phyloP scores from a whole-genome alignment of 108 stramenopile genomes.

The Fragilariopsis cylindrus region DNA sequence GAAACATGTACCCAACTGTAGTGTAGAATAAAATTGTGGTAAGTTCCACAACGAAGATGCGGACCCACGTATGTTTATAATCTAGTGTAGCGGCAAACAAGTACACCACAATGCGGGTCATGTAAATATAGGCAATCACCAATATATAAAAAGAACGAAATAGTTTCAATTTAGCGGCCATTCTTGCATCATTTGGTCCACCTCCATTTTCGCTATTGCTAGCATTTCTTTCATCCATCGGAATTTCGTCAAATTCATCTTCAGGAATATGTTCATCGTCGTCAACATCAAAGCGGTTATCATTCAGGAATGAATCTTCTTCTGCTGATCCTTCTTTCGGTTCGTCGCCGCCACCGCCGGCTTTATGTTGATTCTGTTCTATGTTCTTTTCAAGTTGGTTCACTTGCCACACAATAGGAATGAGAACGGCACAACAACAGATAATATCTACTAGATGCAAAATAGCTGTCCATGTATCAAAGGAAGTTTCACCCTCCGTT shows the following conservation, averaged over 20 bases:
- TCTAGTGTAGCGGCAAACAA: constrained; percentile 83
- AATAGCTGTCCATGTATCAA: constrained; percentile 84
- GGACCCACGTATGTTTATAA: constrained; percentile 90
- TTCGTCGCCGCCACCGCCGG: constrained; percentile 21
- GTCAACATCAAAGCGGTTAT: constrained; percentile 5
- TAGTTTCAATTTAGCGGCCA: constrained; percentile 76
- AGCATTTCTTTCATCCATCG: not conserved
- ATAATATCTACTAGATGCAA: constrained; percentile 96
- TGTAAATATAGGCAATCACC: constrained; percentile 94
- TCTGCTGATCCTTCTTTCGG: constrained; percentile 18
- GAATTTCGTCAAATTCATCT: constrained; percentile 34
- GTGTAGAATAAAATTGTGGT: constrained; percentile 90
- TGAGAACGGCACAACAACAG: constrained; percentile 94
- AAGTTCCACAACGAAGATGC: constrained; percentile 77
- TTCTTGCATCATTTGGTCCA: constrained; percentile 7
- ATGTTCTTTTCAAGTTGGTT: constrained; percentile 75
- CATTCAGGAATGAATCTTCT: constrained; percentile 9
- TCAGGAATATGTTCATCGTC: constrained; percentile 27
- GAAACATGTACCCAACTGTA: constrained; percentile 86
- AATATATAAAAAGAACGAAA: constrained; percentile 95
- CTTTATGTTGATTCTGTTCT: constrained; percentile 34
- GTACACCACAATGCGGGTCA: constrained; percentile 94
- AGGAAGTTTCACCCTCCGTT: constrained; percentile 80
- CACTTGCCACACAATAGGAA: constrained; percentile 97
- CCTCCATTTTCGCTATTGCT: constrained; percentile 5